Evolutionary conservation across 1,139 yeast genomes (phyloP).

Genomic region (Nakaseomyces kungkrabaensis): DNA sequence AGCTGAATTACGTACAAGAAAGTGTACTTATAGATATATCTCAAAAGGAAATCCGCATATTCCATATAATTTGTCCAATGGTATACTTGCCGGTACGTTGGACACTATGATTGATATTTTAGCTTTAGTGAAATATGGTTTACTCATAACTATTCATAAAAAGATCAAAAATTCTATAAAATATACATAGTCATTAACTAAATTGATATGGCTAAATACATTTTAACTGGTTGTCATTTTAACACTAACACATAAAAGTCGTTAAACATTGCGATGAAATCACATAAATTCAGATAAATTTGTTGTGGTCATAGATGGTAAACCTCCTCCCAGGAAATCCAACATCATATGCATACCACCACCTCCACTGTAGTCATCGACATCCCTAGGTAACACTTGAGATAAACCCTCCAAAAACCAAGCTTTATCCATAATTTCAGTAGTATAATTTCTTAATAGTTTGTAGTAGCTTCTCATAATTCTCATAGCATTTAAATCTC

Average conservation of each 20-base stretch:
- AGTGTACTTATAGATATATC: no score
- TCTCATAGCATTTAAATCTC: slow-evolving; percentile 79
- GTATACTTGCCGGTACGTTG: no score
- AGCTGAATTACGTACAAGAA: no score
- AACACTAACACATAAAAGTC: neutral
- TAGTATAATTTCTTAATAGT: slow-evolving; percentile 66
- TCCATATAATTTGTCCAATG: no score
- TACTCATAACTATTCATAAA: slow-evolving; percentile 1
- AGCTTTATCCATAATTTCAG: slow-evolving; percentile 78
- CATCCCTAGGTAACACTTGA: slow-evolving; percentile 73
- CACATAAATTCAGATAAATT: slow-evolving; percentile 30
- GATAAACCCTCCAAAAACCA: slow-evolving; percentile 95
- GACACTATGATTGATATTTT: no score
- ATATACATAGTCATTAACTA: neutral
- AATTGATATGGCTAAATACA: neutral
- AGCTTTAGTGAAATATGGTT: neutral
- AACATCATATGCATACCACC: slow-evolving; percentile 90
- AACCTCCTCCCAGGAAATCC: slow-evolving; percentile 73
- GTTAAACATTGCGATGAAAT: neutral
- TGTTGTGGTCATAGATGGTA: slow-evolving; percentile 45
- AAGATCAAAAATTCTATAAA: slow-evolving; percentile 1
- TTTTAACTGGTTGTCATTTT: neutral
- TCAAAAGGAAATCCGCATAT: no score
- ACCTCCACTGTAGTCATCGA: slow-evolving; percentile 75
- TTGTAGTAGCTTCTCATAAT: slow-evolving; percentile 85